Evolutionary conservation across 495 filamentous ascomycete species (phyloP).

Genomic region (Tetracladium marchalianum): DNA sequence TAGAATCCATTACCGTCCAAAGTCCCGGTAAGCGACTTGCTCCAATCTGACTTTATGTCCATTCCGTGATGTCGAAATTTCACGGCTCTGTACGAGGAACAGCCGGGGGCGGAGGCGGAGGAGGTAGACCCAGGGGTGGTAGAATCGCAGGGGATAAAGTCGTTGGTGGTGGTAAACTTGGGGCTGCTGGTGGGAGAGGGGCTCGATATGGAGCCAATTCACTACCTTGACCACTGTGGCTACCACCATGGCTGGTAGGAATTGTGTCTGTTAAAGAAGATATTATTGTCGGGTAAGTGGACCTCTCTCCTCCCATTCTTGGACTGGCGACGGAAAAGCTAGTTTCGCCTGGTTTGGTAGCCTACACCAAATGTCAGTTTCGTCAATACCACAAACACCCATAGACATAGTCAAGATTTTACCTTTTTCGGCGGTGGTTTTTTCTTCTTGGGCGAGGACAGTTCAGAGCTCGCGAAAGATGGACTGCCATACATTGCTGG

Average conservation of each 20-base stretch:
- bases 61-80: no score
- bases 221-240: neutral
- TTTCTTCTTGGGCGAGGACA: neutral
- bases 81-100: no score
- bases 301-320: neutral
- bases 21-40: no score
- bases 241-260: neutral
- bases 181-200: no score
- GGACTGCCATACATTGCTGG: neutral
- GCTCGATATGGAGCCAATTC: no score
- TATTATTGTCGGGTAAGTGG: neutral
- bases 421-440: neutral
- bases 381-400: neutral
- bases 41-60: no score
- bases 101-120: no score
- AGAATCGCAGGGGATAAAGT: neutral
- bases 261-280: neutral
- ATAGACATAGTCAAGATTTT: neutral
- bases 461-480: neutral
- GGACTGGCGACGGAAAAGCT: neutral
- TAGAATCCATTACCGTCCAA: no score
- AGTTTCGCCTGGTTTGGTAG: constrained; percentile 1
- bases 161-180: neutral
- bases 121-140: no score
- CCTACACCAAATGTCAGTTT: neutral